Evolutionary conservation across 805 yeast genomes (phyloP).

Genomic region (Candida andamanensis): DNA sequence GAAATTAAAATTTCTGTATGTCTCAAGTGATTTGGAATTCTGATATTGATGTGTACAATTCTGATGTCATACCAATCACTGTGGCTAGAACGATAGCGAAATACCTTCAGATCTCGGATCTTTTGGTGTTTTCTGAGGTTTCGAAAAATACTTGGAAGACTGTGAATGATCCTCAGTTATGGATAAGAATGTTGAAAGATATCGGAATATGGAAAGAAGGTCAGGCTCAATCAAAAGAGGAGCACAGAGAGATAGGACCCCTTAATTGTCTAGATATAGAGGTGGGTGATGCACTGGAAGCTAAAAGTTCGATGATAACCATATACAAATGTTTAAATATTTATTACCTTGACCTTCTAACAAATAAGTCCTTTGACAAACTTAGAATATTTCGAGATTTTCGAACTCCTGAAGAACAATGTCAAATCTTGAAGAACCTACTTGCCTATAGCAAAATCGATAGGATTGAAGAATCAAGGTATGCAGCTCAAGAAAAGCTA

Average conservation of each 20-base stretch:
- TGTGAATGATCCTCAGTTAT: slow-evolving; percentile 33
- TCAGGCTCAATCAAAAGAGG: slow-evolving; percentile 1
- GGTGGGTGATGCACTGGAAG: slow-evolving; percentile 22
- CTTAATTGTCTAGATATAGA: slow-evolving; percentile 29
- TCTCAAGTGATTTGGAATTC: slow-evolving; percentile 44
- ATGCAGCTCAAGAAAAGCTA: slow-evolving; percentile 36
- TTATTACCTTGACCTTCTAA: slow-evolving; percentile 43
- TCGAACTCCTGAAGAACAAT: slow-evolving; percentile 49
- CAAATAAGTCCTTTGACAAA: slow-evolving; percentile 35
- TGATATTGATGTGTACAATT: slow-evolving; percentile 41
- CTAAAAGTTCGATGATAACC: slow-evolving; percentile 33
- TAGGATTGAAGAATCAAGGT: slow-evolving; percentile 23
- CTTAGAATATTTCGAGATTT: slow-evolving; percentile 43
- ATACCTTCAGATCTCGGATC: slow-evolving; percentile 33
- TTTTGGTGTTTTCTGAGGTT: slow-evolving; percentile 32
- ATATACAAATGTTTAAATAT: slow-evolving; percentile 36
- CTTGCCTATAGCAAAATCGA: slow-evolving; percentile 34
- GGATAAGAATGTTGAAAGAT: slow-evolving; percentile 31
- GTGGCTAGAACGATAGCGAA: slow-evolving; percentile 32
- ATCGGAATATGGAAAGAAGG: slow-evolving; percentile 34
- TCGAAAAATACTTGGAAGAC: slow-evolving; percentile 35
- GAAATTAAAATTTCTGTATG: slow-evolving; percentile 18
- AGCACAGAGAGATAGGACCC: slow-evolving; percentile 16
- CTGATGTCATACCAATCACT: slow-evolving; percentile 31
- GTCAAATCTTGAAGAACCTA: slow-evolving; percentile 39